phyloP scores from a whole-genome alignment of 78 protist species.

The Isochrysis galbana region DNA sequence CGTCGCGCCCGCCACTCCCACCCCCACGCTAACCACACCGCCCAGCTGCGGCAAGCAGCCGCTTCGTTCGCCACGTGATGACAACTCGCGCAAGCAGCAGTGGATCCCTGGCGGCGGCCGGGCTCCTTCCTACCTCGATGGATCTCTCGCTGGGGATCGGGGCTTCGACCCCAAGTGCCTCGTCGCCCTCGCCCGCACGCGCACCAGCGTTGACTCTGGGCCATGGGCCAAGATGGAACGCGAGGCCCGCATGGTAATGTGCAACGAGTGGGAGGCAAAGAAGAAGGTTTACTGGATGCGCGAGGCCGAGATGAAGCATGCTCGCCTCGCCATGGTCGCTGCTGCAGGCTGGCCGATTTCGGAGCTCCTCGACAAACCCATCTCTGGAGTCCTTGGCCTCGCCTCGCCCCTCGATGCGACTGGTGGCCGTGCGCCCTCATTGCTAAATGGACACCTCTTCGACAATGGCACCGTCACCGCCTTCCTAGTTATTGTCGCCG shows the following conservation, averaged over 20 bases:
- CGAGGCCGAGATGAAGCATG: slow-evolving; percentile 43
- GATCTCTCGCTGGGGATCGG: not conserved
- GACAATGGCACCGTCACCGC: not conserved
- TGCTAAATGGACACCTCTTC: slow-evolving; percentile 23
- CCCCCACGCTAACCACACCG: no score
- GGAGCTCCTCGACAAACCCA: slow-evolving; percentile 31
- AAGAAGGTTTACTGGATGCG: not conserved
- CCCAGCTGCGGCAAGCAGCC: no score
- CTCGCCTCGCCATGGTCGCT: slow-evolving; percentile 44
- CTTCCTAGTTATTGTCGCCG: not conserved
- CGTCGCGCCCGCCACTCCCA: no score
- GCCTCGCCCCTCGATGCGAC: not conserved
- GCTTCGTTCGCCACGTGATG: no score
- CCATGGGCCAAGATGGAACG: not conserved
- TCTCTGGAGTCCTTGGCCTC: not conserved
- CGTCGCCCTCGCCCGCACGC: not conserved
- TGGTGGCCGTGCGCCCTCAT: slow-evolving; percentile 9
- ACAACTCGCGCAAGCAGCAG: not conserved
- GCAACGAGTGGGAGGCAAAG: not conserved
- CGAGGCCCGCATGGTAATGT: not conserved
- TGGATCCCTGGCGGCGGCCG: not conserved
- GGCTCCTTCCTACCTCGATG: slow-evolving; percentile 1
- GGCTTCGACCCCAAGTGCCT: not conserved
- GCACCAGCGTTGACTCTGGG: not conserved
- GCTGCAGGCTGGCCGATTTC: slow-evolving; percentile 45